These are phyloP conservation scores for Suillus fuscotomentosus DNA, from an alignment of 768 basidiomycete genomes.

Conservation along the genomic window DNA sequence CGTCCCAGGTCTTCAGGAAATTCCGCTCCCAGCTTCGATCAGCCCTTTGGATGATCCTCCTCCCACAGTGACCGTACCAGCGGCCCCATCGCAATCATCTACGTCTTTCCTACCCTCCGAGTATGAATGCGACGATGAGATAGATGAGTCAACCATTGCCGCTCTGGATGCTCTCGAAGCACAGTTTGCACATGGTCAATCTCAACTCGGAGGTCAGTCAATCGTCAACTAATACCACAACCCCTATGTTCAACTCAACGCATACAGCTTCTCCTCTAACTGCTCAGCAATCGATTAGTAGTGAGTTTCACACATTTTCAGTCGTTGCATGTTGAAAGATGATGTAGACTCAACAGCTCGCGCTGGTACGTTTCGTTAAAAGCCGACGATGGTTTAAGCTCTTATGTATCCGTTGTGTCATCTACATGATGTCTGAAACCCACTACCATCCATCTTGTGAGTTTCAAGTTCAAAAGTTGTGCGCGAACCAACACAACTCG, in stretches of 20 bases:
- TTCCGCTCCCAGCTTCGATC: slow-evolving; percentile 4
- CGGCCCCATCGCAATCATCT: neutral
- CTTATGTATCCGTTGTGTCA: neutral
- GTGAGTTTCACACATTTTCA: neutral
- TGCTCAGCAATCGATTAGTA: neutral
- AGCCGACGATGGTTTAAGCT: neutral
- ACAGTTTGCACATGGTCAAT: neutral
- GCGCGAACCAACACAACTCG: neutral
- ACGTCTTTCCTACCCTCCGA: neutral
- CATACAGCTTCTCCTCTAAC: neutral
- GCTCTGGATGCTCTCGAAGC: slow-evolving; percentile 1
- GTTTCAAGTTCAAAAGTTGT: neutral
- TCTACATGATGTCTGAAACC: neutral
- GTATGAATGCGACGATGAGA: slow-evolving; percentile 1
- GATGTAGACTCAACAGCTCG: neutral
- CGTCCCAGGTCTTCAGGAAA: slow-evolving; percentile 29
- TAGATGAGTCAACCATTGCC: neutral
- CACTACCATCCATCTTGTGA: neutral
- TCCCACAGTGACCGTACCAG: neutral
- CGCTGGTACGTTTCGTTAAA: neutral
- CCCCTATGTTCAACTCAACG: neutral
- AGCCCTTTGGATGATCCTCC: slow-evolving; percentile 1
- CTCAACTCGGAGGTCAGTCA: neutral
- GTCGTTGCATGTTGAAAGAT: neutral
- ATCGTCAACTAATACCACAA: neutral